Evolutionary conservation across 2,329 filamentous ascomycete species (phyloP), one percentile per base, ranked within the genome.

Genomic region (Pezicula carpinea): DNA sequence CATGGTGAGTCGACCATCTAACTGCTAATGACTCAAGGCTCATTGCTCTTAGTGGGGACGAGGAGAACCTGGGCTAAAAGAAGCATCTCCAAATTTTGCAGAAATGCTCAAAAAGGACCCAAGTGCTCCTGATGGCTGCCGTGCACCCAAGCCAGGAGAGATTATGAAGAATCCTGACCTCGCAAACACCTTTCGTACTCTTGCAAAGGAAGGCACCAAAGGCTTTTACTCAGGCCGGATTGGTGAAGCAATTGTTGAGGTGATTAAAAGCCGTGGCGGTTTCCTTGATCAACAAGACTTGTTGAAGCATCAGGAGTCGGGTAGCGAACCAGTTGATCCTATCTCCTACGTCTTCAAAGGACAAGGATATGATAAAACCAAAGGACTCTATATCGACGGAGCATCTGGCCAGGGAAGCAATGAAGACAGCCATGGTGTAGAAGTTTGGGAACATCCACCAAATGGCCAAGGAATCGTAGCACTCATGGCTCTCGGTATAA

Each of bases 401-500:
- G 61, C 66, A 32, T 48, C 61, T 7, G 63, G 67, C 52, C 64
- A 70, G 60, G 71, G 54, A 3, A 34, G 35, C 15, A 64, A 66
- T 4, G 57, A 63, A 48, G 59, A 64, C 19, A 70, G 74, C 43
- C 66, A 72, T 11, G 82, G 82, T 8, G 77, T 96, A 35, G 83
- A 95, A 61, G 72, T 99, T 1, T 97, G 92, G 92, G 93, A 99
- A 63, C 92, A 97, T 63, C 91, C 92, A 31, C 93, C 93, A 7
- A 97, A 97, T 59, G 91, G 93, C 0, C 93, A 97, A 68, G 93
- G 93, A 2, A 91, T 97, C 54, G 88, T 97, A 2, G 93, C 93
- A 0, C 72, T 97, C 26, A 96, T 97, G 85, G 88, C 93, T 0
- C 74, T 99, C 1, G 93, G 93, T 1, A 95, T 97, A 55, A 73